A percentile compares a stretch with the other conserved stretches of the same genome.
Conservation (phyloP, 2,329 filamentous ascomycete species). For the Neofusicoccum ribis region DNA sequence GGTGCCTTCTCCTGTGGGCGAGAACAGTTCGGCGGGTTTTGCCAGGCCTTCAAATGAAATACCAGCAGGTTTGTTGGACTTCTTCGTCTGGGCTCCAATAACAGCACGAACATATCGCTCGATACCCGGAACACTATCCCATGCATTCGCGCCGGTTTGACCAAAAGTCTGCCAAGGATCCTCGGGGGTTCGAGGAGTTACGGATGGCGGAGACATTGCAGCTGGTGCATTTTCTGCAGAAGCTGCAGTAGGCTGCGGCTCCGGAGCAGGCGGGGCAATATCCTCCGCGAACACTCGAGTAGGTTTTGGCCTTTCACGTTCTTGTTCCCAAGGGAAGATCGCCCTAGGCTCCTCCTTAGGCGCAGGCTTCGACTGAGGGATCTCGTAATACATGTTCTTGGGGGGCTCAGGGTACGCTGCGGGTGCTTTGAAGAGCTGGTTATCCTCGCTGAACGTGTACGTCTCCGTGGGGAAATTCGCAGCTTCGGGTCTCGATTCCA, state of each 20-base stretch:
- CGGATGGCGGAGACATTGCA: slow-evolving; percentile 22
- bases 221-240: slow-evolving; percentile 2
- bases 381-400: slow-evolving; percentile 83
- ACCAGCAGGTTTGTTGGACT: slow-evolving; percentile 41
- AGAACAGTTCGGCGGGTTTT: slow-evolving; percentile 32
- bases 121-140: slow-evolving; percentile 90
- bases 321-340: slow-evolving; percentile 89
- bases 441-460: slow-evolving; percentile 82
- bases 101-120: slow-evolving; percentile 80
- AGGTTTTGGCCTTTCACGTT: slow-evolving; percentile 62
- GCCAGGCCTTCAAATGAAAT: slow-evolving; percentile 32
- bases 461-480: slow-evolving; percentile 74
- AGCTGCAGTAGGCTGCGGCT: slow-evolving; percentile 28
- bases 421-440: slow-evolving; percentile 74
- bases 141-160: slow-evolving; percentile 72
- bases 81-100: slow-evolving; percentile 60
- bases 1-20: slow-evolving; percentile 33
- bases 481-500: slow-evolving; percentile 78
- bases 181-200: slow-evolving; percentile 37
- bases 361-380: slow-evolving; percentile 61
- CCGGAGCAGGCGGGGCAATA: slow-evolving; percentile 32
- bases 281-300: slow-evolving; percentile 68
- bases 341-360: slow-evolving; percentile 62
- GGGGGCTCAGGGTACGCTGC: slow-evolving; percentile 78
- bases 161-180: slow-evolving; percentile 73